Conservation (phyloP, 2,329 filamentous ascomycete genomes). For the Penicillium sp. region DNA sequence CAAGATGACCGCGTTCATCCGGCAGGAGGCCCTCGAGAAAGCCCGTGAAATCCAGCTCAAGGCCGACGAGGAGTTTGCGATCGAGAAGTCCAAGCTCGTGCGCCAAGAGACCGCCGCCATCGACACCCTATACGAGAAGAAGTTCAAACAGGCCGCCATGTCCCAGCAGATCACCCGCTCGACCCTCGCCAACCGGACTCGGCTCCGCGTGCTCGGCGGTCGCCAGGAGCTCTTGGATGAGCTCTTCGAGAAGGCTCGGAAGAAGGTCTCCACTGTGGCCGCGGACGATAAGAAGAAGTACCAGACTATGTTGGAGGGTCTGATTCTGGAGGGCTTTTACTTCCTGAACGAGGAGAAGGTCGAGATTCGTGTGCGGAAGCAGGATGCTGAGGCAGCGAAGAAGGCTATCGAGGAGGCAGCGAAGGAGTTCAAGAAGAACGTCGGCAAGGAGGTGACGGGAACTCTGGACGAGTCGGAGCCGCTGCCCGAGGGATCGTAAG, state of each 20-base stretch:
- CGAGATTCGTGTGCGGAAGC: constrained; percentile 72
- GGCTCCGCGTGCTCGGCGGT: constrained; percentile 81
- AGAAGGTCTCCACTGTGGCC: constrained; percentile 66
- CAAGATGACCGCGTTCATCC: constrained; percentile 99
- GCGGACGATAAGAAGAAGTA: constrained; percentile 64
- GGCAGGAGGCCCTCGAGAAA: constrained; percentile 96
- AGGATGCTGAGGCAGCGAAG: constrained; percentile 73
- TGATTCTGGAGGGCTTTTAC: constrained; percentile 89
- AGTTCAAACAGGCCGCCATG: constrained; percentile 98
- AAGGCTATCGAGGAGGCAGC: constrained; percentile 75
- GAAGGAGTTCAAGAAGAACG: constrained; percentile 80
- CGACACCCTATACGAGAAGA: constrained; percentile 93
- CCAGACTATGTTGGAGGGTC: constrained; percentile 70
- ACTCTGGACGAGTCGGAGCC: constrained; percentile 77
- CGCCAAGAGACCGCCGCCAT: constrained; percentile 92
- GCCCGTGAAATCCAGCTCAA: constrained; percentile 97
- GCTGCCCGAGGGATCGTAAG: constrained; percentile 81
- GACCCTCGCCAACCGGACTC: constrained; percentile 93
- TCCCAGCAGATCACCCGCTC: constrained; percentile 98
- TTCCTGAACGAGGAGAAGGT: constrained; percentile 80
- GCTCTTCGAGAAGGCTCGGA: constrained; percentile 79
- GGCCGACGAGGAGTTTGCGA: constrained; percentile 98
- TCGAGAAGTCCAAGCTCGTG: constrained; percentile 98
- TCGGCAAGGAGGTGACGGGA: constrained; percentile 68
- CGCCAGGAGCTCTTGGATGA: constrained; percentile 88